Evolutionary conservation across 2,329 filamentous ascomycete species (phyloP), one percentile per base, ranked within the genome.

Genomic region (Elsinoe arachidis): DNA sequence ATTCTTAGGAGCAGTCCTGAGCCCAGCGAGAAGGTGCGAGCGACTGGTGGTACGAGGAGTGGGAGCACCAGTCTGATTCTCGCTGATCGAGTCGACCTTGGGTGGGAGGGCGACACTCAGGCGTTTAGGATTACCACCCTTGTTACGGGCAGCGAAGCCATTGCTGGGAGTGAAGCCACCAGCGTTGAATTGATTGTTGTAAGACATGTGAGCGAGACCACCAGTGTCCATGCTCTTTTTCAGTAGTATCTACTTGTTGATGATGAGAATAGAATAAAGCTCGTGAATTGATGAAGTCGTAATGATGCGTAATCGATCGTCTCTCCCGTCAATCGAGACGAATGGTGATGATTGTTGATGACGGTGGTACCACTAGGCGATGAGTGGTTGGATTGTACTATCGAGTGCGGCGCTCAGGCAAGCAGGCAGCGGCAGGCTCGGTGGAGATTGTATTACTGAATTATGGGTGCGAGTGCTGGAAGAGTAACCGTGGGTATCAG

Each of bases 191-290:
- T 88, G 88, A 56, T 62, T 63, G 79, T 85, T 88, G 80, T 90
- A 92, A 78, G 90, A 88, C 92, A 97, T 97, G 82, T 95, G 90
- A 93, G 90, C 87, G 80, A 96, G 89, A 93, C 90, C 90, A 82
- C 92, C 92, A 83, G 92, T 86, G 92, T 96, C 87, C 86, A 95
- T 86, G 74, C 77, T 79, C 77, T 64, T 58, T 44, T 59, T 49
- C 53, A 59, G 60, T 54, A 58, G 43, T 55, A 60, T 62, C 59
- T 53, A 53, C 49, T 53, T 53, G 49, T 14, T 46, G 41, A 23
- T 46, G 46, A 33, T 58, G 30, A 52, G 38, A 53, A 43, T 15
- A 49, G 56, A 38, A 44, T 53, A 46, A 53, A 53, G 30, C 37
- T 58, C 56, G 56, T 58, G 23, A 52, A 54, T 53, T 53, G 51